Evolutionary conservation across 2,329 filamentous ascomycete species (phyloP).

Genomic region (Colletotrichum tropicicola): DNA sequence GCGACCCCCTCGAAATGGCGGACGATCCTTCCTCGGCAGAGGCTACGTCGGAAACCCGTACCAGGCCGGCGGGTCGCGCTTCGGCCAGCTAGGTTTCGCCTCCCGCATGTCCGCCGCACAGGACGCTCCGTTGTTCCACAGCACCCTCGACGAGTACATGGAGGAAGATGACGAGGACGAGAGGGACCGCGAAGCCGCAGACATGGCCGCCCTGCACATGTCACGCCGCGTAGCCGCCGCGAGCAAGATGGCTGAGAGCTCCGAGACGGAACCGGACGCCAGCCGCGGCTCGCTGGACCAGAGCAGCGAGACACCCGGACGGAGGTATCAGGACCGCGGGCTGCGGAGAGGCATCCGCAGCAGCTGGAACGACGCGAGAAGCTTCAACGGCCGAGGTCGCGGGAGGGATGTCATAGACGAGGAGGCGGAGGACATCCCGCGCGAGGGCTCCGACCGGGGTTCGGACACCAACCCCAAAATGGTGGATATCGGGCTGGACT

Average conservation of each 20-base stretch:
- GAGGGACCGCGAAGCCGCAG: conserved; percentile 89
- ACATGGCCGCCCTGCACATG: conserved; percentile 89
- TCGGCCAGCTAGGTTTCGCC: conserved; percentile 78
- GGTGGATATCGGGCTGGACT: conserved; percentile 88
- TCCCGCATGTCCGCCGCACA: conserved; percentile 77
- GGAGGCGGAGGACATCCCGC: conserved; percentile 51
- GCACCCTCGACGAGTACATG: conserved; percentile 86
- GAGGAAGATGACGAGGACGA: conserved; percentile 95
- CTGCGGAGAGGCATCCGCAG: conserved; percentile 66
- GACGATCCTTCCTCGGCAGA: conserved; percentile 55
- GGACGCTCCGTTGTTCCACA: conserved; percentile 94
- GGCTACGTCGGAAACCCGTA: conserved; percentile 75
- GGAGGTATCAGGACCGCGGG: conserved; percentile 55
- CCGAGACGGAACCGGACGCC: conserved; percentile 80
- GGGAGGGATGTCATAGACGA: conserved; percentile 46
- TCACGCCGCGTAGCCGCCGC: conserved; percentile 89
- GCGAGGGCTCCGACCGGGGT: conserved; percentile 41
- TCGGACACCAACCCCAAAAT: conserved; percentile 62
- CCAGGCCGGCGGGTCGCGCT: conserved; percentile 74
- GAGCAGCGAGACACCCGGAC: conserved; percentile 58
- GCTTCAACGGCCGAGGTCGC: conserved; percentile 37
- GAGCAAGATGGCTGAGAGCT: conserved; percentile 84
- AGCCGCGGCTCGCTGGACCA: conserved; percentile 64
- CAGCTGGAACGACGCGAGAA: conserved; percentile 69
- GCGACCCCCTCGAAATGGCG: conserved; percentile 41